Evolutionary conservation across 1,139 yeast species (phyloP).

Genomic region (Candida pseudoviswanathii): DNA sequence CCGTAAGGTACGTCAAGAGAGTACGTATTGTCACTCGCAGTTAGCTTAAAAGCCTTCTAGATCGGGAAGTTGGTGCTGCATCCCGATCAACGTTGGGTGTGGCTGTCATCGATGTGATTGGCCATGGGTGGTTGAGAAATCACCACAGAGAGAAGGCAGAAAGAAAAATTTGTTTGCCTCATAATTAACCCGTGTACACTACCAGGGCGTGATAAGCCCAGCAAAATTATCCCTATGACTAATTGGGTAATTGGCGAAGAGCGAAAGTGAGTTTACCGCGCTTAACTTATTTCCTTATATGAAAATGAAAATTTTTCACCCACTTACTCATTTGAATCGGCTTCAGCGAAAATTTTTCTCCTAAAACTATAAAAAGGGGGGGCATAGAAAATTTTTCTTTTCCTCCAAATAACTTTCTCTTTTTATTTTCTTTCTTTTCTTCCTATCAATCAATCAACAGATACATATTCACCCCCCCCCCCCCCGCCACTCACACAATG

Average conservation of each 20-base stretch:
- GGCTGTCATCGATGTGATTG: too few species aligned
- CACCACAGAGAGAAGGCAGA: too few species aligned
- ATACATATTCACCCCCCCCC: slow-evolving; percentile 1
- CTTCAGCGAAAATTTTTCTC: background rate
- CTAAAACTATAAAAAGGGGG: slow-evolving; percentile 3
- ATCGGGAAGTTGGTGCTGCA: too few species aligned
- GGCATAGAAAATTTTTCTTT: background rate
- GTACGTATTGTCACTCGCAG: too few species aligned
- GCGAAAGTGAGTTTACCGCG: slow-evolving; percentile 33
- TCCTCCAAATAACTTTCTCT: background rate
- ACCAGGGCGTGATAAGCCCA: background rate
- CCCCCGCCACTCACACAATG: slow-evolving; percentile 43
- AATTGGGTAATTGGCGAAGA: slow-evolving; percentile 33
- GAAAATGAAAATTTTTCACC: slow-evolving; percentile 9
- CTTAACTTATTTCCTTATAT: slow-evolving; percentile 29
- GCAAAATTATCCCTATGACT: slow-evolving; percentile 34
- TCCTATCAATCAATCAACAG: background rate
- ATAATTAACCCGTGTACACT: background rate
- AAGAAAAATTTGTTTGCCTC: too few species aligned
- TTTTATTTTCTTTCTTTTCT: slow-evolving; percentile 8
- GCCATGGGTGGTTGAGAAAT: too few species aligned
- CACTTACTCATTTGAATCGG: background rate
- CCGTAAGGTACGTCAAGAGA: too few species aligned
- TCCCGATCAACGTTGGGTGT: too few species aligned
- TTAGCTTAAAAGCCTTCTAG: too few species aligned